Conservation (phyloP, 2,329 filamentous ascomycete species). For the Aspergillus fructus region DNA sequence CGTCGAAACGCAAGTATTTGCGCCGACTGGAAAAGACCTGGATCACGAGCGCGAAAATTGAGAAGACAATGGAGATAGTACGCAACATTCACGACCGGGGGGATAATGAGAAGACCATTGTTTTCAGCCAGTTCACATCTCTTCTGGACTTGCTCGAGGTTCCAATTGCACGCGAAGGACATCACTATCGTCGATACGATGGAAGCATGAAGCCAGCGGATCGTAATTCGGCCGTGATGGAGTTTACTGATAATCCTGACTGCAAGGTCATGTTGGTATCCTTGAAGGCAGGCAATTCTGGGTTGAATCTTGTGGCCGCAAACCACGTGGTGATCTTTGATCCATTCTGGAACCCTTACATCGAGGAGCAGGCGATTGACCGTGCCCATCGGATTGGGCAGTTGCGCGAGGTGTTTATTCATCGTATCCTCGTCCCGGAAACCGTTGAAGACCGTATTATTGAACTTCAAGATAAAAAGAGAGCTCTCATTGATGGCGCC, state of each 20-base stretch:
- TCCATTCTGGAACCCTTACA: slow-evolving; percentile 92
- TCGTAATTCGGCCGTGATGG: slow-evolving; percentile 65
- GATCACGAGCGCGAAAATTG: slow-evolving; percentile 73
- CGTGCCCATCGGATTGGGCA: slow-evolving; percentile 88
- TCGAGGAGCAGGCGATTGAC: slow-evolving; percentile 90
- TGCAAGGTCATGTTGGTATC: slow-evolving; percentile 74
- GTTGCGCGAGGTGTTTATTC: slow-evolving; percentile 69
- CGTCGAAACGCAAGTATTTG: slow-evolving; percentile 68
- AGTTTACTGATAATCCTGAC: slow-evolving; percentile 63
- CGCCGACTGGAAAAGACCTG: slow-evolving; percentile 66
- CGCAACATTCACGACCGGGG: slow-evolving; percentile 48
- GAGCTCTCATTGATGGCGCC: slow-evolving; percentile 72
- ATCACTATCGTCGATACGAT: slow-evolving; percentile 69
- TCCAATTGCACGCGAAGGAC: slow-evolving; percentile 60
- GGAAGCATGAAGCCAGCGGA: slow-evolving; percentile 68
- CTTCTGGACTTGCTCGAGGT: slow-evolving; percentile 76
- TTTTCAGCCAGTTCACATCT: slow-evolving; percentile 81
- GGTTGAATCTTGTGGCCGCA: slow-evolving; percentile 80
- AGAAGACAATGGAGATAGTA: slow-evolving; percentile 67
- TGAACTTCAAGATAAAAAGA: slow-evolving; percentile 74
- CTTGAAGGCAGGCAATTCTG: slow-evolving; percentile 78
- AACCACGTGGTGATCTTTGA: slow-evolving; percentile 87
- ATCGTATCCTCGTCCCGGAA: slow-evolving; percentile 71
- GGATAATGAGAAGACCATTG: slow-evolving; percentile 70
- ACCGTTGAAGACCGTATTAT: slow-evolving; percentile 90